Conservation (phyloP, 257 asterid genomes). For the Solanum clarkiae region DNA sequence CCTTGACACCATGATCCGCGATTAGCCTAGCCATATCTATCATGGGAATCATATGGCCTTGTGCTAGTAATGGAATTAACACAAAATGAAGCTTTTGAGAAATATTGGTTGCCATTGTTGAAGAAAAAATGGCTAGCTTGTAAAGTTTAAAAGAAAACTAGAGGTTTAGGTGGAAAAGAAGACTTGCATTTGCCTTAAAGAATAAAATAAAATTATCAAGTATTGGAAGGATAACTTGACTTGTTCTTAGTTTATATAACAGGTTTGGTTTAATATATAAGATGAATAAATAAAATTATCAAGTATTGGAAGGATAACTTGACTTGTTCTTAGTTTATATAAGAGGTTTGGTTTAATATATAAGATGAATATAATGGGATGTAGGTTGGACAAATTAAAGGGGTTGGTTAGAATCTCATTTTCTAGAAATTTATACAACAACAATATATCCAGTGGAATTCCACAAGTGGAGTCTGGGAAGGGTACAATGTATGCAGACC, state of each 20-base stretch:
- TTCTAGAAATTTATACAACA: neutral
- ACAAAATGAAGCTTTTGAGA: conserved; percentile 15
- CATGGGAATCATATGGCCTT: conserved; percentile 53
- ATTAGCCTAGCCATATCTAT: conserved; percentile 39
- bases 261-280: neutral
- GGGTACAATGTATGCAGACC: too few relatives aligned
- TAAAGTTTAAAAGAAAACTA: neutral
- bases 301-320: conserved; percentile 5
- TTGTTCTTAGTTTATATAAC: neutral
- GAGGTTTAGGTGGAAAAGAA: neutral
- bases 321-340: neutral
- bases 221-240: conserved; percentile 7
- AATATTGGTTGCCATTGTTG: neutral
- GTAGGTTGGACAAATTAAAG: neutral
- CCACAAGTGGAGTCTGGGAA: too few relatives aligned
- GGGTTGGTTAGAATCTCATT: neutral
- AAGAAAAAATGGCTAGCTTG: neutral
- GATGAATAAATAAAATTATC: too few relatives aligned
- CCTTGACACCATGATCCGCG: conserved; percentile 29
- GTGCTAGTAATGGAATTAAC: conserved; percentile 20
- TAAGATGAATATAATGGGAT: neutral
- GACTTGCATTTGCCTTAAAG: neutral
- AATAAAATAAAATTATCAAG: neutral
- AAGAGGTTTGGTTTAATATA: neutral
- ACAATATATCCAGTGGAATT: too few relatives aligned